Evolutionary conservation across 805 yeast genomes (phyloP).

Genomic region (Candida caryicola): DNA sequence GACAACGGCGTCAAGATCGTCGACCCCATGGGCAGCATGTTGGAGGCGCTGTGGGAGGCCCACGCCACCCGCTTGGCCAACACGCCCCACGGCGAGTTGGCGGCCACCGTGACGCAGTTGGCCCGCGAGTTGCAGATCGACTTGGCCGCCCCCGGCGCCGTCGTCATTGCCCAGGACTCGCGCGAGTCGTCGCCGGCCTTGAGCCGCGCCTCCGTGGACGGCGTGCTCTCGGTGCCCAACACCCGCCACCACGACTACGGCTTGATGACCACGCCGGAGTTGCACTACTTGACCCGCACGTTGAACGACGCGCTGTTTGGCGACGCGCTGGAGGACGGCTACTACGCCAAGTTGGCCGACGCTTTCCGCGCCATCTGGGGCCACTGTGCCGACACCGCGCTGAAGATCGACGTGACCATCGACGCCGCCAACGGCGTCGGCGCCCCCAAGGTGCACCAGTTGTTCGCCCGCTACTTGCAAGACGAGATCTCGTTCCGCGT

Average conservation of each 20-base stretch:
- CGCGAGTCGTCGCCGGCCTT: conserved; percentile 78
- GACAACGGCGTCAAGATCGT: conserved; percentile 59
- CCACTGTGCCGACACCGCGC: conserved; percentile 14
- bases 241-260: conserved; percentile 56
- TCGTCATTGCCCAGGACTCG: conserved; percentile 82
- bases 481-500: conserved; percentile 39
- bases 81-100: conserved; percentile 47
- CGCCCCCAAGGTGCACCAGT: conserved; percentile 61
- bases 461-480: conserved; percentile 43
- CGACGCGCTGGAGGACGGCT: conserved; percentile 60
- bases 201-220: conserved; percentile 55
- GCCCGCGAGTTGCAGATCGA: conserved; percentile 46
- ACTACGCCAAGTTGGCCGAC: conserved; percentile 57
- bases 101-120: conserved; percentile 34
- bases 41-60: conserved; percentile 78
- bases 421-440: conserved; percentile 99
- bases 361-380: conserved; percentile 49
- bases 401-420: conserved; percentile 51
- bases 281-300: conserved; percentile 80
- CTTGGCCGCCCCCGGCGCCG: conserved; percentile 39
- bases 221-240: conserved; percentile 47
- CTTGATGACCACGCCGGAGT: conserved; percentile 86
- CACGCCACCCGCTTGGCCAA: conserved; percentile 82
- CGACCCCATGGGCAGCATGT: conserved; percentile 91
- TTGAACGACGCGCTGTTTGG: conserved; percentile 68